These are phyloP conservation scores for Saccharomyces uvarum DNA, from an alignment of 1,139 yeast genomes.

Conservation along the genomic window DNA sequence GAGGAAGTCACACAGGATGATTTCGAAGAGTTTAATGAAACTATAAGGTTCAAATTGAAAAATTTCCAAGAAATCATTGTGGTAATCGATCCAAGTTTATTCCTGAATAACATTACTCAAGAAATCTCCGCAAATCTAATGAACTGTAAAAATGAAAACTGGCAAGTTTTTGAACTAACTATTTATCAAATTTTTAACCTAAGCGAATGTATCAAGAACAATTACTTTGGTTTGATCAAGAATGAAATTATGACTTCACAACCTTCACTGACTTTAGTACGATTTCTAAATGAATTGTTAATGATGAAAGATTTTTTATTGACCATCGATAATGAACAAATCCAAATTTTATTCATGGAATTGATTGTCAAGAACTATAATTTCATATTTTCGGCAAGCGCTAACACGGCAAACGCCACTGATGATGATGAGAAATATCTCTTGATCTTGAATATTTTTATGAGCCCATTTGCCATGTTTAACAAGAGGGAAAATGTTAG, in stretches of 20 bases:
- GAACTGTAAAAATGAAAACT: conserved; percentile 34
- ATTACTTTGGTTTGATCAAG: conserved; percentile 61
- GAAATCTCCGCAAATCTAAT: conserved; percentile 53
- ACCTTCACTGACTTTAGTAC: conserved; percentile 51
- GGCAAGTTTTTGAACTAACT: conserved; percentile 86
- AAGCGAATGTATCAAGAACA: conserved; percentile 73
- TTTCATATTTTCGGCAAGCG: conserved; percentile 36
- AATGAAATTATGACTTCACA: conserved; percentile 52
- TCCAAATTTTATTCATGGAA: conserved; percentile 78
- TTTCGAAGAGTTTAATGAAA: conserved; percentile 70
- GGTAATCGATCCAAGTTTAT: conserved; percentile 62
- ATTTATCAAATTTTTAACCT: conserved; percentile 70
- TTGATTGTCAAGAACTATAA: conserved; percentile 71
- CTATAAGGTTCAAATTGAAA: conserved; percentile 59
- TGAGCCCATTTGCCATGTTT: conserved; percentile 75
- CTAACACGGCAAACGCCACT: conserved; percentile 23
- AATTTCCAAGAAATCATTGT: conserved; percentile 83
- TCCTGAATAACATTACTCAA: conserved; percentile 58
- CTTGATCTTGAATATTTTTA: conserved; percentile 67
- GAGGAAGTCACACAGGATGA: conserved; percentile 65
- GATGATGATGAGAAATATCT: conserved; percentile 47
- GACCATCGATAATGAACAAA: conserved; percentile 60
- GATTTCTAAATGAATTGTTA: conserved; percentile 44
- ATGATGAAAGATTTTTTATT: conserved; percentile 36
- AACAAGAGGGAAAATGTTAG: conserved; percentile 66